These are phyloP conservation scores for Ustilago sp. DNA, from an alignment of 1,284 basidiomycete species.

Conservation along the genomic window DNA sequence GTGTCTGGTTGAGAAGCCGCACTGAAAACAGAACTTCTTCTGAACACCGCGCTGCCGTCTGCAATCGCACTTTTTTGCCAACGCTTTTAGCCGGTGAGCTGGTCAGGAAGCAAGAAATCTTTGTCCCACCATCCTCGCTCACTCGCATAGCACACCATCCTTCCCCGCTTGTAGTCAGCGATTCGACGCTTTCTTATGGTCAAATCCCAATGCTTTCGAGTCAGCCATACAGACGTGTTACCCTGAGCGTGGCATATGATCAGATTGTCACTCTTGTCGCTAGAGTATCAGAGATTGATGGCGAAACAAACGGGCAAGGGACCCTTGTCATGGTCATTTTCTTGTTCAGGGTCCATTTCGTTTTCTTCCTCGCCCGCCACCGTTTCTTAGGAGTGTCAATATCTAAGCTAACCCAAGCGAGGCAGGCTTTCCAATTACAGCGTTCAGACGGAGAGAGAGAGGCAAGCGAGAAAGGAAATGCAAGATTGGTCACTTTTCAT, in stretches of 20 bases:
- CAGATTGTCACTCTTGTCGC: not conserved
- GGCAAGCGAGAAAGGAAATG: not conserved
- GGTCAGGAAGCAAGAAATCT: constrained; percentile 37
- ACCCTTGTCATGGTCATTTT: not conserved
- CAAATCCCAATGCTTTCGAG: not conserved
- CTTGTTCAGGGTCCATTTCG: constrained; percentile 29
- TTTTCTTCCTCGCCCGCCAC: constrained; percentile 3
- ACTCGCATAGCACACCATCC: constrained; percentile 27
- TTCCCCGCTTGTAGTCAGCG: constrained; percentile 22
- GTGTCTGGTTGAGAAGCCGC: constrained; percentile 2
- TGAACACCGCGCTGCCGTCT: constrained; percentile 9
- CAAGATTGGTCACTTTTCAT: constrained; percentile 13
- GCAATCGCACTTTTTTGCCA: not conserved
- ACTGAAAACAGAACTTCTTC: not conserved
- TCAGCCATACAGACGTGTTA: not conserved
- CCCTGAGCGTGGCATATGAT: too few species aligned
- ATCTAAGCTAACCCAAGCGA: constrained; percentile 22
- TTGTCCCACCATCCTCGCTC: not conserved
- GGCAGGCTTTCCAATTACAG: constrained; percentile 7
- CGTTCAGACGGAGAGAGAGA: too few species aligned
- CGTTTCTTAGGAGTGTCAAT: constrained; percentile 17
- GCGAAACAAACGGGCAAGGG: not conserved
- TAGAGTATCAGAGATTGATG: not conserved
- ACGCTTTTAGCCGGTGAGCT: constrained; percentile 13
- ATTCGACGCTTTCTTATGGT: not conserved